A percentile compares a stretch with the other conserved stretches of the same genome.
Conservation (phyloP, 805 yeast genomes). For the Candida succiphila region DNA sequence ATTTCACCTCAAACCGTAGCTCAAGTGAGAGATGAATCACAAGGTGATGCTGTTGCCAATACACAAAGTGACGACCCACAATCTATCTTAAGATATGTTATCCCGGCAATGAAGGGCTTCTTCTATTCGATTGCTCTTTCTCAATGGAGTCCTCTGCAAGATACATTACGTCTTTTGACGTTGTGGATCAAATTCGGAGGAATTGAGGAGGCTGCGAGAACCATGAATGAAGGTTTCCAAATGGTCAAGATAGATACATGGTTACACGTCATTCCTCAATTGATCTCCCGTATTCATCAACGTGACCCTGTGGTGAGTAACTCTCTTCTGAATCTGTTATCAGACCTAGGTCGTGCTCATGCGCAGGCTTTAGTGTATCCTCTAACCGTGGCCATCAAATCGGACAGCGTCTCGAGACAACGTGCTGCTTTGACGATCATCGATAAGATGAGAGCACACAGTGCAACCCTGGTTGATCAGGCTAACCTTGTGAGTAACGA, state of each 20-base stretch:
- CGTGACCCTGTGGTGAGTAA: constrained; percentile 79
- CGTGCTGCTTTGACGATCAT: constrained; percentile 86
- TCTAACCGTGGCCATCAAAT: constrained; percentile 88
- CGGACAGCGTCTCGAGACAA: constrained; percentile 83
- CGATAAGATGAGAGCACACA: constrained; percentile 85
- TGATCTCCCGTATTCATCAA: constrained; percentile 93
- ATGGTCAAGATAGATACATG: constrained; percentile 88
- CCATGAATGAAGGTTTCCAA: constrained; percentile 83
- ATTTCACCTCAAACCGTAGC: constrained; percentile 43
- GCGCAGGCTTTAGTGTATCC: constrained; percentile 97
- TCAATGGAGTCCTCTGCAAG: constrained; percentile 81
- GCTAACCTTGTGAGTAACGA: constrained; percentile 93
- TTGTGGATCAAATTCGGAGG: constrained; percentile 98
- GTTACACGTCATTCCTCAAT: constrained; percentile 92
- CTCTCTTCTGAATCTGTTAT: constrained; percentile 66
- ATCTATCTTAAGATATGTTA: constrained; percentile 75
- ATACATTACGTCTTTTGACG: constrained; percentile 79
- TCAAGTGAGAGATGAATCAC: constrained; percentile 1
- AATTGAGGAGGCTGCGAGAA: constrained; percentile 78
- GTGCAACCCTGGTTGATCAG: constrained; percentile 77
- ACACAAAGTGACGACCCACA: constrained; percentile 25
- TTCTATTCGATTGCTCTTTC: constrained; percentile 91
- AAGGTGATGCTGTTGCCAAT: constrained; percentile 4
- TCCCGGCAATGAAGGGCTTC: constrained; percentile 93
- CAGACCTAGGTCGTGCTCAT: constrained; percentile 88